Conservation (phyloP, 2,329 filamentous ascomycete species). For the Sporothrix humicola region DNA sequence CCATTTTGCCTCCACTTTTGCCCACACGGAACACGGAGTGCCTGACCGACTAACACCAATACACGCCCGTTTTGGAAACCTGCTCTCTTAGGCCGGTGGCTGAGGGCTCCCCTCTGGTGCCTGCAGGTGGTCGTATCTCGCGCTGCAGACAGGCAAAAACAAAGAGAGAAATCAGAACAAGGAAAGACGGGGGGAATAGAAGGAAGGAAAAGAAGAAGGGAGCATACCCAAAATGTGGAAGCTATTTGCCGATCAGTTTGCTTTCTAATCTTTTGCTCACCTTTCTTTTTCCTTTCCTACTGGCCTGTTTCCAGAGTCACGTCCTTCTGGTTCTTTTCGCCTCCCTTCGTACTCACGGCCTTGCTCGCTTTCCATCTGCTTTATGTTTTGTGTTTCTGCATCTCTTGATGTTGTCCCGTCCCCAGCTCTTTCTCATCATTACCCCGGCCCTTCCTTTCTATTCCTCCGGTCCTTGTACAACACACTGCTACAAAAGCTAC, state of each 20-base stretch:
- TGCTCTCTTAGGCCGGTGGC: conserved; percentile 10
- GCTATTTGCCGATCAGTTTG: conserved; percentile 4
- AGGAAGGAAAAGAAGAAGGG: conserved; percentile 9
- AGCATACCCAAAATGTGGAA: background rate
- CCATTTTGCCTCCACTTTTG: background rate
- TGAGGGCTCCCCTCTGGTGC: conserved; percentile 17
- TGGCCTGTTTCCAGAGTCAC: background rate
- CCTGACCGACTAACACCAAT: conserved; percentile 19
- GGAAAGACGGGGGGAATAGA: conserved; percentile 1
- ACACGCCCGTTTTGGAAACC: conserved; percentile 16
- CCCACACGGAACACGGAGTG: conserved; percentile 3
- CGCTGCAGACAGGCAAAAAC: background rate
- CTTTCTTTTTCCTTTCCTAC: background rate
- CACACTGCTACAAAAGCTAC: conserved; percentile 6
- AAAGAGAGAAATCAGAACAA: background rate
- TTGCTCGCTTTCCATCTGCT: conserved; percentile 2
- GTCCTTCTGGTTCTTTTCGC: background rate
- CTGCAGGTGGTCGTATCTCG: conserved; percentile 21
- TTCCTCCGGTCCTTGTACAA: background rate
- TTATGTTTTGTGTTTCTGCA: background rate
- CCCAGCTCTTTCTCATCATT: background rate
- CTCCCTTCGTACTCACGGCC: background rate
- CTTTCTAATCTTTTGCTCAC: conserved; percentile 24
- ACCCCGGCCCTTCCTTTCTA: background rate
- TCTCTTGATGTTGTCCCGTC: conserved; percentile 17